Base-by-base conservation (phyloP, 1,284 basidiomycete genomes). In the Hymenochaete sp. region DNA sequence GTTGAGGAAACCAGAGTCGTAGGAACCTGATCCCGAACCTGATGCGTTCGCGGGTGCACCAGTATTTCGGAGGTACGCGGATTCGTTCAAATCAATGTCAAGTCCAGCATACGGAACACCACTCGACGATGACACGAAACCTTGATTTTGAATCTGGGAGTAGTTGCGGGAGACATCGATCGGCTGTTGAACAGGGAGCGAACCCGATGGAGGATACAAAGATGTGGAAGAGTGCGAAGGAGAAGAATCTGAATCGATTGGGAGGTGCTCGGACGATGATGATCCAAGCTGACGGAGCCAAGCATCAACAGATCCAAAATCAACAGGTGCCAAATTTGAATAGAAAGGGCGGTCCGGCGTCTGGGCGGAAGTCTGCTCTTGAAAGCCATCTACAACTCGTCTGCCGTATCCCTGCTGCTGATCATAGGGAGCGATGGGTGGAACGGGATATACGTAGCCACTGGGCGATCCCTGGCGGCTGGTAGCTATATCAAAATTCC, bases 261-360 rank as follows among this genome's bases (percentile, higher is more conserved):
- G 13, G 25, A 19, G 27, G 21, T 22, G 18, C 32, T 47, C 42
- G 18, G 13, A 19, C 18, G 42, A 37, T 11, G 45, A 47, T 16
- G 9, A 38, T 14, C 32, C 26, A 22, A 47, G 16, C 40, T 47
- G 39, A n/a, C 45, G 45, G 24, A 47, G 40, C 45, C 45, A 47
- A 7, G 45, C 45, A 33, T 47, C 45, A n/a, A 47, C 45, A 21
- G 45, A 42, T 9, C 38, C 38, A 28, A 44, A 27, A 37, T 44
- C 33, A 21, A 41, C 13, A 10, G 42, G 19, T 36, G 19, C 42
- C 27, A 26, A 44, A n/a, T n/a, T n/a, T n/a, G n/a, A n/a, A n/a
- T n/a, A n/a, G 13, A 35, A 35, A n/a, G 32, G 14, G 21, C 14
- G 32, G 32, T 6, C 14, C 32, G 8, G 5, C 5, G 32, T 6